These are phyloP conservation scores for Cercophora scortea DNA, from an alignment of 495 filamentous ascomycete species.

Conservation along the genomic window DNA sequence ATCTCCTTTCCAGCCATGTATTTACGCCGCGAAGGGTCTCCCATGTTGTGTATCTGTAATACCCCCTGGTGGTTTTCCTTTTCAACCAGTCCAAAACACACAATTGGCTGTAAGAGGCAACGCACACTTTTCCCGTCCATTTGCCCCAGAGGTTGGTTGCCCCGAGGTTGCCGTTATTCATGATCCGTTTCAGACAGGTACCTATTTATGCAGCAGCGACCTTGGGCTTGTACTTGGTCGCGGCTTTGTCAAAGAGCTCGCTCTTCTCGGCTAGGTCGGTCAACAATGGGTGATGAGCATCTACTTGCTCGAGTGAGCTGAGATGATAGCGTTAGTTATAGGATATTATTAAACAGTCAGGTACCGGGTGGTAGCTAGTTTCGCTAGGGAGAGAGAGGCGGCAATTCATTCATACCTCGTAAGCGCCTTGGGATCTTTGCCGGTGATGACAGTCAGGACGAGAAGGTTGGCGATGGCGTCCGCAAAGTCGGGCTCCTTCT, in stretches of 20 bases:
- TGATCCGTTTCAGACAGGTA: no score
- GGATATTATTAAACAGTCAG: background rate
- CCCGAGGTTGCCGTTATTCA: no score
- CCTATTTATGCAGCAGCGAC: constrained; percentile 38
- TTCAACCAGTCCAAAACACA: no score
- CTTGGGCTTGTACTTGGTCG: constrained; percentile 68
- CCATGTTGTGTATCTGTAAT: no score
- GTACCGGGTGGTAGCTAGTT: background rate
- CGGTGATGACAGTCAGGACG: constrained; percentile 67
- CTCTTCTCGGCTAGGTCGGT: constrained; percentile 68
- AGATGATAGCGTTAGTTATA: background rate
- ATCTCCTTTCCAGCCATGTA: no score
- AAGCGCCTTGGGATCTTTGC: constrained; percentile 56
- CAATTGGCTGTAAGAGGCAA: no score
- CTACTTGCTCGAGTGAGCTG: constrained; percentile 50
- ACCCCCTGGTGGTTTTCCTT: no score
- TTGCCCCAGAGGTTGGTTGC: no score
- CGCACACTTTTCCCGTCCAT: no score
- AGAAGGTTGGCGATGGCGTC: constrained; percentile 74
- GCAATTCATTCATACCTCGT: constrained; percentile 39
- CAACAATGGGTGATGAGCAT: constrained; percentile 59
- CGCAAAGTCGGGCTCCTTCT: constrained; percentile 60
- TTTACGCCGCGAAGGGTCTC: no score
- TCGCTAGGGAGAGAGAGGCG: background rate
- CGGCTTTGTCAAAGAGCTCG: constrained; percentile 69